Evolutionary conservation across 2,329 filamentous ascomycete species (phyloP).

Genomic region (Sporothrix euskadiensis): DNA sequence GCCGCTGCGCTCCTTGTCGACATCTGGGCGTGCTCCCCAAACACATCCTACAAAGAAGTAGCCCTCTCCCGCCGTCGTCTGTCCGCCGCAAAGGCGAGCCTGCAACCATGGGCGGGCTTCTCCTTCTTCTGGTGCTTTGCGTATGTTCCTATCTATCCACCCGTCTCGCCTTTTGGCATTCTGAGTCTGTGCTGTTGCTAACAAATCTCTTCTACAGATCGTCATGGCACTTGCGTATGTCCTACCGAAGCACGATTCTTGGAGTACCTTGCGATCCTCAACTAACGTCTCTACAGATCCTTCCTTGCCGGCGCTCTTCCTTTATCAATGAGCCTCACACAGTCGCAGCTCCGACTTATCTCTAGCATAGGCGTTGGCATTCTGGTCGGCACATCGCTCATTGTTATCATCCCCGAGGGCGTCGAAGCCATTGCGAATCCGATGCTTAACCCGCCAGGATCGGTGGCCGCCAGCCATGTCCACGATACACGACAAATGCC

Average conservation of each 20-base stretch:
- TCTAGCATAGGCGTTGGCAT: conserved; percentile 93
- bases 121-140: conserved; percentile 41
- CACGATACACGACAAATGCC: conserved; percentile 11
- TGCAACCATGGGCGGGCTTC: conserved; percentile 39
- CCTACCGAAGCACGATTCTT: neutral
- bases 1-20: neutral
- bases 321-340: conserved; percentile 82
- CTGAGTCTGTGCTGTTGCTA: conserved; percentile 27
- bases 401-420: conserved; percentile 96
- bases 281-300: conserved; percentile 59
- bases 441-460: conserved; percentile 31
- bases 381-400: conserved; percentile 88
- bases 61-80: neutral
- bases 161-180: neutral
- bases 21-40: neutral
- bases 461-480: neutral
- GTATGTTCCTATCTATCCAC: conserved; percentile 34
- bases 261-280: neutral
- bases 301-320: conserved; percentile 91
- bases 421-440: conserved; percentile 81
- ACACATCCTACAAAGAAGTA: neutral
- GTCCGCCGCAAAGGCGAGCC: conserved; percentile 19
- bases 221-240: conserved; percentile 62
- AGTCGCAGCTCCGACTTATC: conserved; percentile 82
- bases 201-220: conserved; percentile 42